These are phyloP conservation scores for Solanum hybrid DNA, from an alignment of 305 asterid species.

Conservation along the genomic window DNA sequence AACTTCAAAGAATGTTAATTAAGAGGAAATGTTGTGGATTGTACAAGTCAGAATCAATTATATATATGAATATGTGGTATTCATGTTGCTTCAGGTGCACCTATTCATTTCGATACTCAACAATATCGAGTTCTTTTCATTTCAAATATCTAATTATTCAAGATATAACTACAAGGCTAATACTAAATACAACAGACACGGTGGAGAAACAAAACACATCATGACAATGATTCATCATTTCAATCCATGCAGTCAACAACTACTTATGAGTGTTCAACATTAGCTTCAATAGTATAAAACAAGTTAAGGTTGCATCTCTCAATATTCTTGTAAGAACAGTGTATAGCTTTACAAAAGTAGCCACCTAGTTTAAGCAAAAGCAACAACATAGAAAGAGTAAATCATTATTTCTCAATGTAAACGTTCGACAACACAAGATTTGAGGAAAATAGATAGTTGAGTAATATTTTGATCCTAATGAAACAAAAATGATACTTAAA, in stretches of 20 bases:
- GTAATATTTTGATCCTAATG: no score
- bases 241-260: background rate
- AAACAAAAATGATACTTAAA: no score
- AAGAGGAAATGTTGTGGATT: background rate
- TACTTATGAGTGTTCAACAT: background rate
- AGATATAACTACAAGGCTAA: no score
- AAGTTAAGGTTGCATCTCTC: background rate
- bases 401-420: background rate
- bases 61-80: background rate
- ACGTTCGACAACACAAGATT: background rate
- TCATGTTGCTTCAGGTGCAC: background rate
- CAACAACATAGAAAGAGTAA: background rate
- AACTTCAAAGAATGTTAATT: background rate
- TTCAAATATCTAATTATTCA: background rate
- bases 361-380: background rate
- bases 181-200: background rate
- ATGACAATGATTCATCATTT: background rate
- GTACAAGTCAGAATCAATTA: background rate
- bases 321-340: background rate
- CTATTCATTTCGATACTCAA: background rate
- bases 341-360: background rate
- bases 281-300: background rate
- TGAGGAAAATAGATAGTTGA: background rate
- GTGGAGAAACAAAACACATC: no score
- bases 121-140: background rate